These are phyloP conservation scores for Microbotryum silenes-acaulis DNA, from an alignment of 1,284 basidiomycete species.

Conservation along the genomic window DNA sequence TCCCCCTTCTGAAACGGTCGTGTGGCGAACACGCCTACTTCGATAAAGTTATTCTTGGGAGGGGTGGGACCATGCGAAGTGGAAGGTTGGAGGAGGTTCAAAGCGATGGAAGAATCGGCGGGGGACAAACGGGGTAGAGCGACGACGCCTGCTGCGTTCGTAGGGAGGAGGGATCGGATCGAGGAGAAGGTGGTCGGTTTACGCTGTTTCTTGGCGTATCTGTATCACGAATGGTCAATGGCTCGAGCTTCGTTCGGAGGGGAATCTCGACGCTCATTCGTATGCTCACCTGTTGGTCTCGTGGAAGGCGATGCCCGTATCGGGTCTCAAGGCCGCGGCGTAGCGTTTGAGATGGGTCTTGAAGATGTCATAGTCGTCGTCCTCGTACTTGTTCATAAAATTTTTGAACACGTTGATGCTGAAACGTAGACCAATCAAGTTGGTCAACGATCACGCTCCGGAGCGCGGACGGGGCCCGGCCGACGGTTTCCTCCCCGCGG, in stretches of 20 bases:
- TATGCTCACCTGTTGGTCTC: conserved; percentile 64
- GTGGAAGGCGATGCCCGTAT: conserved; percentile 74
- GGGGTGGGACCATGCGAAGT: background rate
- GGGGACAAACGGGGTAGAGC: too few species aligned
- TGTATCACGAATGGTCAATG: too few species aligned
- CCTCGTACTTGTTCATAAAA: conserved; percentile 13
- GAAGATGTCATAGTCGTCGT: conserved; percentile 8
- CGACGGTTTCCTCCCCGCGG: too few species aligned
- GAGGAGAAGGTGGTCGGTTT: too few species aligned
- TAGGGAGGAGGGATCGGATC: background rate
- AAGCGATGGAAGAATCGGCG: too few species aligned
- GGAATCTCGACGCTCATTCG: too few species aligned
- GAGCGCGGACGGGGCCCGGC: too few species aligned
- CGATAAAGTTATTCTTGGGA: conserved; percentile 42
- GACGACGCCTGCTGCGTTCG: background rate
- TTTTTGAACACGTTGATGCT: conserved; percentile 11
- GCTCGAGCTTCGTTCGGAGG: too few species aligned
- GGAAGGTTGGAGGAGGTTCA: background rate
- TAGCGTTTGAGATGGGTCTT: conserved; percentile 72
- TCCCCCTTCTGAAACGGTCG: conserved; percentile 59
- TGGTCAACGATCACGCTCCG: too few species aligned
- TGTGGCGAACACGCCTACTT: conserved; percentile 80
- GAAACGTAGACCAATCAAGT: background rate
- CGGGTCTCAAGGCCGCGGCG: conserved; percentile 69
- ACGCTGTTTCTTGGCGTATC: conserved; percentile 11